Percentiles rank a stretch among this genome's conserved stretches.
These are phyloP conservation scores for Pulveroboletus sp. DNA, from an alignment of 768 basidiomycete genomes.

Conservation along the genomic window DNA sequence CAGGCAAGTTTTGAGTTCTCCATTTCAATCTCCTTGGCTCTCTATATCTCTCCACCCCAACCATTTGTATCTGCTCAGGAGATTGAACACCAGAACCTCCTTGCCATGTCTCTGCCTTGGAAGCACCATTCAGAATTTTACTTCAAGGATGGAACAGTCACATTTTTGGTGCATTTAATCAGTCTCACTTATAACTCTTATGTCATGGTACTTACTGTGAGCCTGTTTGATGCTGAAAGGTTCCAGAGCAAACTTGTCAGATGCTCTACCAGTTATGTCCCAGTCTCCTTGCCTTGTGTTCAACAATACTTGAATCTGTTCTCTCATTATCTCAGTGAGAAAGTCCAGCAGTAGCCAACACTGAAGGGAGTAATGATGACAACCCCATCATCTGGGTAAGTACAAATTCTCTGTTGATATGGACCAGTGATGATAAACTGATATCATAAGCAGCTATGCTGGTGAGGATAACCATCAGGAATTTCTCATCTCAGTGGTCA, in stretches of 20 bases:
- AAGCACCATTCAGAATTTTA: slow-evolving; percentile 1
- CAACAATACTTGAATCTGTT: background rate
- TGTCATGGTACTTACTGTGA: background rate
- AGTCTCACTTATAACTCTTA: too few species aligned
- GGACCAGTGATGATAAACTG: too few species aligned
- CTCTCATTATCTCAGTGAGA: background rate
- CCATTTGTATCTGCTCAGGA: too few species aligned
- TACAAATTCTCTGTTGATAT: too few species aligned
- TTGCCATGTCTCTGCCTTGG: background rate
- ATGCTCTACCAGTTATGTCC: background rate
- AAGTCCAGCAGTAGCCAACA: too few species aligned
- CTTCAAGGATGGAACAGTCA: slow-evolving; percentile 4
- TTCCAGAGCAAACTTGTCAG: background rate
- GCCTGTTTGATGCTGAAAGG: background rate
- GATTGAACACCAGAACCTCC: too few species aligned
- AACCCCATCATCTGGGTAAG: slow-evolving; percentile 1
- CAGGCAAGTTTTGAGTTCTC: too few species aligned
- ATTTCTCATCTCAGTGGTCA: slow-evolving; percentile 1
- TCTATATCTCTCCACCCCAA: too few species aligned
- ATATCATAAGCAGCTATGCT: too few species aligned
- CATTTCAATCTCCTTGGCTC: too few species aligned
- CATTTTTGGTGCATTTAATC: slow-evolving; percentile 2
- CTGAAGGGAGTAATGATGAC: background rate
- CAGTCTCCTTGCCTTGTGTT: background rate
- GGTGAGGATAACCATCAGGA: slow-evolving; percentile 3